Base-by-base conservation (phyloP, 176 grass and related monocot species). In the Oryza meyeriana region DNA sequence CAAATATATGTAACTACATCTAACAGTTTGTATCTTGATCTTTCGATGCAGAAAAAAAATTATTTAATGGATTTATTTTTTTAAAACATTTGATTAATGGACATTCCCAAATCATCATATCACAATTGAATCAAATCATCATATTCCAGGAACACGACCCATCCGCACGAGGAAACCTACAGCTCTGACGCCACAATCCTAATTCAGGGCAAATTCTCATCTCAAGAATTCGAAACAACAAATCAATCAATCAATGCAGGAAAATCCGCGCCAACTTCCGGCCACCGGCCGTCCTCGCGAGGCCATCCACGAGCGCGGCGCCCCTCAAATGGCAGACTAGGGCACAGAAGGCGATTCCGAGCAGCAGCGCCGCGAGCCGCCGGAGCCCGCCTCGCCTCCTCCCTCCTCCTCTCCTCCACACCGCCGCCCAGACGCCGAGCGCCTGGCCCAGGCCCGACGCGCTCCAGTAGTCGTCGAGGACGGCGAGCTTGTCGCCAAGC, bases 281-380 rank as follows among this genome's bases (percentile, higher is more conserved):
- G 76, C 85, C 34, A 66, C 64, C 69, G 66, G 52, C 81, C 52
- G 33, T 72, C 76, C 76, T 84, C 48, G 30, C 14, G 38, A 83
- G 24, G 42, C 33, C 52, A 12, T 83, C 75, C 25, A 90, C 10
- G 74, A 90, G 30, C 35, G 44, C 36, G 10, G 26, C 67, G 28
- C 66, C 68, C 61, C 83, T 72, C 28, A 86, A 20, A 34, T 44
- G 80, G 42, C 70, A 91, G 42, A 87, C 55, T 5, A 91, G 65
- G 26, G 70, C 33, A 64, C 85, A 91, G 26, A 87, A 71, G 12
- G 65, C 70, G 71, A 87, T 47, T 14, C 89, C 85, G 42, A 91
- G 71, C 26, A 91, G 57, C 2, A 91, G 79, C 27, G 89, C 89
- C 41, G 67, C 83, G 24, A 86, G 67, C 45, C 79, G 38, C 41